Evolutionary conservation across 768 basidiomycete genomes (phyloP).

Genomic region (Leccinum barrowsii): DNA sequence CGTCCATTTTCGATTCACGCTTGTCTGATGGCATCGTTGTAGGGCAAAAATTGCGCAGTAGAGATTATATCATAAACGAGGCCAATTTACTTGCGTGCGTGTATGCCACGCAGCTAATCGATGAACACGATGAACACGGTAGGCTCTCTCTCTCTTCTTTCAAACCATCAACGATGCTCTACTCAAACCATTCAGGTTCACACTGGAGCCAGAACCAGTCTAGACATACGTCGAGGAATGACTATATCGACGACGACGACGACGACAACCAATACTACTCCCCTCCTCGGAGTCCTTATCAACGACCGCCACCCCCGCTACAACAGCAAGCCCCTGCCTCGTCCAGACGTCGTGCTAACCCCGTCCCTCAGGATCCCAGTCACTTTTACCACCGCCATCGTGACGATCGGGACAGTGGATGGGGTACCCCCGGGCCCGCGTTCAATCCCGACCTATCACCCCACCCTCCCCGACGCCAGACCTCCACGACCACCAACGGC

Average conservation of each 20-base stretch:
- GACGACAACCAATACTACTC: conserved; percentile 16
- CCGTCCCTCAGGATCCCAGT: conserved; percentile 6
- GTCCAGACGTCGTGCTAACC: conserved; percentile 18
- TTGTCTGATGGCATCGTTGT: too few species aligned
- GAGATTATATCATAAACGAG: too few species aligned
- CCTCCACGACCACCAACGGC: conserved; percentile 17
- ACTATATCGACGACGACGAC: conserved; percentile 13
- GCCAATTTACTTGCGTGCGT: too few species aligned
- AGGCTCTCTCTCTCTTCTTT: not conserved
- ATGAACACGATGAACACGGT: not conserved
- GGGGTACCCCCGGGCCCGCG: conserved; percentile 8
- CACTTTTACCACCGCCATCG: conserved; percentile 21
- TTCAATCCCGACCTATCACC: conserved; percentile 10
- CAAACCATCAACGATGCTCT: conserved; percentile 1
- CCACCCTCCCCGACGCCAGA: conserved; percentile 16
- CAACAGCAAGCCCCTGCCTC: conserved; percentile 3
- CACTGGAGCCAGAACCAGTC: not conserved
- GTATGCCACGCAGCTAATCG: conserved; percentile 1
- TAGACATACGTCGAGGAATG: not conserved
- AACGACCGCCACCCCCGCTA: not conserved
- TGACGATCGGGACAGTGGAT: conserved; percentile 16
- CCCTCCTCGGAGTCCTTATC: not conserved
- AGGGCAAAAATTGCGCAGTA: too few species aligned
- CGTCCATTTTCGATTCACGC: too few species aligned
- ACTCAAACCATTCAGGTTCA: not conserved